Conservation (phyloP, 768 basidiomycete species). For the Russula ochroleuca region DNA sequence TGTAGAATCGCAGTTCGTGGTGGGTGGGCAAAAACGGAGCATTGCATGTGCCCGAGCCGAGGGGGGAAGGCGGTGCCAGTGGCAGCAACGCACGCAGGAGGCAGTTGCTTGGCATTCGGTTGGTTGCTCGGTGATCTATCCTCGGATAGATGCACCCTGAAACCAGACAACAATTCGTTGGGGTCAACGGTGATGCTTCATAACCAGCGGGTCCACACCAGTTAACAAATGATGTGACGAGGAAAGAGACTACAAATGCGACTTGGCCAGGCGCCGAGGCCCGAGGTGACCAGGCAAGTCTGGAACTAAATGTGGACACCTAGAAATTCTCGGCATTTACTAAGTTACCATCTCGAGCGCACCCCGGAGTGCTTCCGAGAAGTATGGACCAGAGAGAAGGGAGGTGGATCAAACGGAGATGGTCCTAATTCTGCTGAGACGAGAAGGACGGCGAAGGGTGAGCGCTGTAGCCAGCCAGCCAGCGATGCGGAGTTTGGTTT, state of each 20-base stretch:
- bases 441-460: background rate
- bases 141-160: background rate
- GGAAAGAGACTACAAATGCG: background rate
- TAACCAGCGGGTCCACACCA: background rate
- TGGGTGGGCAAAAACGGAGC: background rate
- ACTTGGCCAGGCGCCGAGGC: background rate
- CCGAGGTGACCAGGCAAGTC: background rate
- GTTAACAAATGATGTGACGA: background rate
- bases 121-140: background rate
- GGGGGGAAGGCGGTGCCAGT: no score
- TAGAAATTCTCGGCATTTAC: background rate
- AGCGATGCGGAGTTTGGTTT: no score
- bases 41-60: no score
- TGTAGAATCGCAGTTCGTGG: background rate
- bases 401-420: slow-evolving; percentile 9
- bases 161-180: background rate
- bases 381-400: background rate
- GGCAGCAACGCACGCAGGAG: background rate
- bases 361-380: background rate
- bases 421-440: background rate
- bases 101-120: background rate
- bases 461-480: no score
- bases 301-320: background rate
- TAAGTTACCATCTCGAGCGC: background rate
- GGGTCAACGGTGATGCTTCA: no score